phyloP scores from a whole-genome alignment of 805 yeast genomes.

The Naumovozyma dairenensis region DNA sequence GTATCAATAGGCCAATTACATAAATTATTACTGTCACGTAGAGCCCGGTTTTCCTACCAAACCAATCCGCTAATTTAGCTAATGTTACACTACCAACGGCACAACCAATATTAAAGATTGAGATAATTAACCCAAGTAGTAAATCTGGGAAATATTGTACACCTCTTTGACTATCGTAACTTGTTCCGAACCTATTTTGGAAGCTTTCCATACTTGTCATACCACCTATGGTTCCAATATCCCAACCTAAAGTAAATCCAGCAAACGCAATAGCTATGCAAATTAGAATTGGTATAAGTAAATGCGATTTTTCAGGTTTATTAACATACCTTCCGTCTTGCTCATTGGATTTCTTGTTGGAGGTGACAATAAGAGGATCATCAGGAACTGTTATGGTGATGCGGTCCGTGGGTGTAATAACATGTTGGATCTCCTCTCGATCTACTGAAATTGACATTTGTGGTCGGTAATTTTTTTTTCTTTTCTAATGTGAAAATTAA shows the following conservation, averaged over 20 bases:
- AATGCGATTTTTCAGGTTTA: neutral
- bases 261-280: constrained; percentile 58
- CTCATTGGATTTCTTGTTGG: no score
- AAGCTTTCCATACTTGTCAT: constrained; percentile 53
- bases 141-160: constrained; percentile 31
- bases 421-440: no score
- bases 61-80: constrained; percentile 47
- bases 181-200: constrained; percentile 40
- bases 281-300: constrained; percentile 18
- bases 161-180: constrained; percentile 20
- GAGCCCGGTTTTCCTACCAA: constrained; percentile 54
- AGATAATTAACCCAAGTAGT: constrained; percentile 41
- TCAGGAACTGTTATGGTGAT: no score
- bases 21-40: constrained; percentile 45
- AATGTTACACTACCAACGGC: constrained; percentile 57
- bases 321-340: no score
- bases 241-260: constrained; percentile 68
- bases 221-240: constrained; percentile 70
- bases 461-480: no score
- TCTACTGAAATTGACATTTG: no score
- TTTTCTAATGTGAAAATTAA: no score
- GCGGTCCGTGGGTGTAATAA: no score
- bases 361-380: no score
- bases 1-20: constrained; percentile 49
- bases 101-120: constrained; percentile 59